These are phyloP conservation scores for Porcisia deanei DNA, from an alignment of 208 protist genomes.

Conservation along the genomic window DNA sequence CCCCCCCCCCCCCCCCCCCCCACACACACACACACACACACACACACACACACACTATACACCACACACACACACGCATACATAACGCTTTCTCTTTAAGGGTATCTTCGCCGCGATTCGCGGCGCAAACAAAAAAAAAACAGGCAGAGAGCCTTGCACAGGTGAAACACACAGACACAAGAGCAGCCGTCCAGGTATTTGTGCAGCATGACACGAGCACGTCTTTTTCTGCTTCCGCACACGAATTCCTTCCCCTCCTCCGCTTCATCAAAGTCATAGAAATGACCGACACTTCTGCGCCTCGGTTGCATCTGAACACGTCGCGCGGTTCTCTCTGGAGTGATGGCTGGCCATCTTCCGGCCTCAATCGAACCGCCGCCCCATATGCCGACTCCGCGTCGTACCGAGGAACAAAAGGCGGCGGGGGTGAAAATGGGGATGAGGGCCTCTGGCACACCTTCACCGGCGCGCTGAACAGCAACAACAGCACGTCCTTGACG, in stretches of 20 bases:
- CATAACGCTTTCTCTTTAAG: too few species aligned
- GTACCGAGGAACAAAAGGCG: background rate
- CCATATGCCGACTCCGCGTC: background rate
- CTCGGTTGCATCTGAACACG: constrained; percentile 19
- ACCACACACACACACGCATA: too few species aligned
- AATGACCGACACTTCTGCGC: constrained; percentile 22
- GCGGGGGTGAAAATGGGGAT: background rate
- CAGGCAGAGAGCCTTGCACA: background rate
- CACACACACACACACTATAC: too few species aligned
- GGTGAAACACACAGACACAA: background rate
- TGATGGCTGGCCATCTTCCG: background rate
- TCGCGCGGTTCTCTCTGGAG: constrained; percentile 9
- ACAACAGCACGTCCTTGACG: constrained; percentile 30
- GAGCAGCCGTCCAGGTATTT: background rate
- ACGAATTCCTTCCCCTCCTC: background rate
- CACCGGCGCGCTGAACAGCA: constrained; percentile 6
- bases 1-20: too few species aligned
- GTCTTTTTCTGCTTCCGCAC: constrained; percentile 1
- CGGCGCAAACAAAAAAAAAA: too few species aligned
- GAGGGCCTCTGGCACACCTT: background rate
- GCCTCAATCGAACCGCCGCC: constrained; percentile 19
- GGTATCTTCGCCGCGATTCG: too few species aligned
- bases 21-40: too few species aligned
- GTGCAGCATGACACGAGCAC: background rate
- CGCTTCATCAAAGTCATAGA: background rate